These are phyloP conservation scores for Anacardium occidentale DNA, from an alignment of 345 rosid species.

Conservation along the genomic window DNA sequence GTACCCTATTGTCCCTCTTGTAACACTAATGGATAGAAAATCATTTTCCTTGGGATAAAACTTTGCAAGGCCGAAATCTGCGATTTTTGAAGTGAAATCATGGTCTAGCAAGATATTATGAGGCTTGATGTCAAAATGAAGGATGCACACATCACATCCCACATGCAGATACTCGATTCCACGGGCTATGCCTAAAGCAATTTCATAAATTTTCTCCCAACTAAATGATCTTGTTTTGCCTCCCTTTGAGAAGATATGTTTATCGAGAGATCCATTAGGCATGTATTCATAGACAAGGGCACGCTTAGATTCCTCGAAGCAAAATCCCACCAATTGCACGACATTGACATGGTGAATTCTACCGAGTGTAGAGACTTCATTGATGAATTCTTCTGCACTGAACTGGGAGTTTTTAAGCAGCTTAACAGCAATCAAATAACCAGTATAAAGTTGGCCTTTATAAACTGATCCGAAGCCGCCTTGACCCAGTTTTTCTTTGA, in stretches of 20 bases:
- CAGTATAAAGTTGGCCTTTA: background rate
- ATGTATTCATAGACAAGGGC: slow-evolving; percentile 13
- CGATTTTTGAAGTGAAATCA: background rate
- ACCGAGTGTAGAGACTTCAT: background rate
- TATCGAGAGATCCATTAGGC: slow-evolving; percentile 16
- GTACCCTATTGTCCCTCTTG: slow-evolving; percentile 8
- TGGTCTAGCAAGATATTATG: slow-evolving; percentile 10
- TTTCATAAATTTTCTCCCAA: slow-evolving; percentile 9
- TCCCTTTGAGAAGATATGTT: background rate
- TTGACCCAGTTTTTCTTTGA: slow-evolving; percentile 24
- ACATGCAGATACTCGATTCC: slow-evolving; percentile 28
- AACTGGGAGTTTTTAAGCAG: background rate
- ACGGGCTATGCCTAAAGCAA: slow-evolving; percentile 26
- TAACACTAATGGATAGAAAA: background rate
- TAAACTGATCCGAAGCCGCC: slow-evolving; percentile 15
- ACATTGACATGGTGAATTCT: slow-evolving; percentile 15
- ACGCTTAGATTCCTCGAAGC: background rate
- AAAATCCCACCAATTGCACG: background rate
- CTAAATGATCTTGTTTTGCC: slow-evolving; percentile 20
- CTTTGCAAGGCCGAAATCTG: slow-evolving; percentile 8
- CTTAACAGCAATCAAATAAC: background rate
- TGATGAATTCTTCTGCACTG: slow-evolving; percentile 10
- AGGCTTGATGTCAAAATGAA: slow-evolving; percentile 29
- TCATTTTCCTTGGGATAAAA: background rate
- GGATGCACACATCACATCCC: slow-evolving; percentile 25